A percentile compares a stretch with the other conserved stretches of the same genome.
Conservation (phyloP, 352 stramenopile species). For the Globisporangium yorkense region DNA sequence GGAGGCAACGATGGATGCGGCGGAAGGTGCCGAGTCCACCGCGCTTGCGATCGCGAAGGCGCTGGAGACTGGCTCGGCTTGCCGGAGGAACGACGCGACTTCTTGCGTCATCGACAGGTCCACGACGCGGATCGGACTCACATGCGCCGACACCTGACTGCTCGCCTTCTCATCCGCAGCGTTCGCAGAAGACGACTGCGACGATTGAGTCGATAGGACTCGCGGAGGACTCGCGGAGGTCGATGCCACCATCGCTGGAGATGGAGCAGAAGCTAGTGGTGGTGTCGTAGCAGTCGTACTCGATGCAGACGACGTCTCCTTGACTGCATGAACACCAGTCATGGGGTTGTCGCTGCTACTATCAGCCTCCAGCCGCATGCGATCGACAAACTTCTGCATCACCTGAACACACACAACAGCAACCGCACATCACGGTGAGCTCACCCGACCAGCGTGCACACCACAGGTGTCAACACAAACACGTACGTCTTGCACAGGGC, state of each 20-base stretch:
- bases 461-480: neutral
- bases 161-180: neutral
- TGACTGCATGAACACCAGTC: neutral
- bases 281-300: neutral
- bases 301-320: neutral
- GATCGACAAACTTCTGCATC: conserved; percentile 13
- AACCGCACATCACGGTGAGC: conserved; percentile 23
- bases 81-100: conserved; percentile 9
- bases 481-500: conserved; percentile 24
- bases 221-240: neutral
- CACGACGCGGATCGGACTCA: conserved; percentile 5
- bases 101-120: conserved; percentile 6
- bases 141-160: neutral
- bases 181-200: neutral
- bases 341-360: neutral
- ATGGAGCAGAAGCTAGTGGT: neutral
- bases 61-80: conserved; percentile 1
- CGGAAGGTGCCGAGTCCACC: neutral
- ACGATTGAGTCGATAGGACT: neutral
- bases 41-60: conserved; percentile 1
- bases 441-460: neutral
- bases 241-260: neutral
- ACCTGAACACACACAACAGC: conserved; percentile 11
- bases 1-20: conserved; percentile 2
- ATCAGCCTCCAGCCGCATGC: conserved; percentile 5